Base-by-base conservation (phyloP, 257 asterid species). In the Solanum appendiculatum region DNA sequence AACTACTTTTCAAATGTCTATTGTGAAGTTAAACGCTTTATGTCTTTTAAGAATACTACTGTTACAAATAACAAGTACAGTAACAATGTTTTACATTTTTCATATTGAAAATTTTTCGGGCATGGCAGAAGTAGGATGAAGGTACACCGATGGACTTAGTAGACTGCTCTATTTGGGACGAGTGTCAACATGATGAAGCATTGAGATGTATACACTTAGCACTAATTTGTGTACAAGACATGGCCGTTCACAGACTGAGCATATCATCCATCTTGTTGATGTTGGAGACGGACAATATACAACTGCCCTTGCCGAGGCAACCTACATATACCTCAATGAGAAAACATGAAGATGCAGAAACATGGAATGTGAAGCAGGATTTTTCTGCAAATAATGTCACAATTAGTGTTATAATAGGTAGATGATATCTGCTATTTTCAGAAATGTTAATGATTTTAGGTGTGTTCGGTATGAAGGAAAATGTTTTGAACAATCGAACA, bases 161-260 rank as follows among this genome's bases (percentile, higher is more conserved):
- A 2, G 98, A 96, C 77, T 90, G 92, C 5, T 86, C 92, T 12
- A 91, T 94, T 42, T 44, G 84, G 12, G 80, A 87, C 23, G 82
- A 93, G 3, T 87, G 92, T 64, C 56, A 82, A 31, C 86, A 18
- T 20, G 90, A 92, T 74, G 92, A 93, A 88, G 92, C 91, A 86
- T 5, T 89, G 36, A 93, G 95, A 89, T 95, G 98, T 92, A 86
- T 96, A 82, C 97, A 95, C 9, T 89, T 94, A 10, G 98, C 92
- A 3, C 89, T 96, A 93, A 88, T 96, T 68, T 95, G 99, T 34
- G 94, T 94, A 86, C 99, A 96, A 89, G 99, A 94, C 87, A 40
- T 82, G 33, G 98, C 94, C 33, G 83, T 84, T 37, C 86, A 93
- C 64, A 87, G 99, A 85, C 99, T 98, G 9, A 90, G 85, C 87